These are phyloP conservation scores for Erysimum cheiri DNA, from an alignment of 441 rosid genomes.

Conservation along the genomic window DNA sequence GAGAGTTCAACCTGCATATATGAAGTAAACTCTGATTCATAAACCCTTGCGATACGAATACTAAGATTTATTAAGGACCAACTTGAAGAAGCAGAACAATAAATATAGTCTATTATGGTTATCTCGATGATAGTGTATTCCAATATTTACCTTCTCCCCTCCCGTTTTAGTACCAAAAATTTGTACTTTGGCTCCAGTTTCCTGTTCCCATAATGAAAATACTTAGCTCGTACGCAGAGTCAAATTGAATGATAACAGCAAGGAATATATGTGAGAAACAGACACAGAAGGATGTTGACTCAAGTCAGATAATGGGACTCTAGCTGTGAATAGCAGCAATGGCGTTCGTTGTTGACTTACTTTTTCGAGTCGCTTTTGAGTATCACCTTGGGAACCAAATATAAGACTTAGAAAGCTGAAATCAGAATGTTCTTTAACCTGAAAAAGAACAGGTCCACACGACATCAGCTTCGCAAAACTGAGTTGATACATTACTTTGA, in stretches of 20 bases:
- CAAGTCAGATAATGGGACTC: constrained; percentile 14
- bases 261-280: constrained; percentile 15
- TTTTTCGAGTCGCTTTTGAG: constrained; percentile 78
- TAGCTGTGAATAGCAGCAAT: constrained; percentile 7
- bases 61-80: constrained; percentile 21
- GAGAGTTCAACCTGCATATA: constrained; percentile 72
- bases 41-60: constrained; percentile 19
- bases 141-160: constrained; percentile 67
- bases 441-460: constrained; percentile 39
- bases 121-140: constrained; percentile 6
- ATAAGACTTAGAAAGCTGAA: constrained; percentile 74
- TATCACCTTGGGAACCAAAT: constrained; percentile 82
- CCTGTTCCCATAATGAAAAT: constrained; percentile 49
- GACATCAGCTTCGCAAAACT: constrained; percentile 12
- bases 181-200: constrained; percentile 84
- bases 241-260: background rate
- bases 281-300: constrained; percentile 16
- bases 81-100: constrained; percentile 1
- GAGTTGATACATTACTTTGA: constrained; percentile 2
- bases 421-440: constrained; percentile 80
- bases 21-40: background rate
- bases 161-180: constrained; percentile 62
- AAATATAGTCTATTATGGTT: constrained; percentile 1
- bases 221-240: constrained; percentile 27
- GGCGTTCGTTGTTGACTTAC: constrained; percentile 42